Percentiles rank a stretch among this genome's conserved stretches.
These are phyloP conservation scores for Planoprotostelium fungivorum DNA, from an alignment of 78 protist species.

Conservation along the genomic window DNA sequence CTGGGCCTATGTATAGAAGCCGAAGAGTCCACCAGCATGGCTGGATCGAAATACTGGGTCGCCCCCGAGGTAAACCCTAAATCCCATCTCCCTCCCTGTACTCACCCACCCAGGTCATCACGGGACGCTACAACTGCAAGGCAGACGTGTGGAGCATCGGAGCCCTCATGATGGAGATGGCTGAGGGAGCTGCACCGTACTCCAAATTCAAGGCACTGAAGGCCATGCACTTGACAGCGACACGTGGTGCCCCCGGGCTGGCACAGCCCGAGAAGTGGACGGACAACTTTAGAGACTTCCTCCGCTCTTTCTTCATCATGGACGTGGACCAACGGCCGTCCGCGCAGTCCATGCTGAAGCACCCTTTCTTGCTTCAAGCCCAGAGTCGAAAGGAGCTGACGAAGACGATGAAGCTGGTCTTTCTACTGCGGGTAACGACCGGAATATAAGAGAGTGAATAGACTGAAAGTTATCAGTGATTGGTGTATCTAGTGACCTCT, in stretches of 20 bases:
- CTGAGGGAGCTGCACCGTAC: slow-evolving; percentile 90
- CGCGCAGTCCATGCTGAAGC: neutral
- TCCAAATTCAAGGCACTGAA: slow-evolving; percentile 56
- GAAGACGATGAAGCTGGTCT: neutral
- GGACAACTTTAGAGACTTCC: slow-evolving; percentile 72
- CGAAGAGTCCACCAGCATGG: slow-evolving; percentile 78
- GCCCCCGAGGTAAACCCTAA: slow-evolving; percentile 73
- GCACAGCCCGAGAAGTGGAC: slow-evolving; percentile 64
- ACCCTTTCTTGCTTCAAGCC: neutral
- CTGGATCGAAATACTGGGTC: slow-evolving; percentile 96
- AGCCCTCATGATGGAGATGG: slow-evolving; percentile 85
- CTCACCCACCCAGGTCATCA: neutral
- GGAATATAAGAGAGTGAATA: neutral
- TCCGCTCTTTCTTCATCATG: slow-evolving; percentile 67
- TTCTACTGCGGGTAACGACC: neutral
- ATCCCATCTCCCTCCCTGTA: too few species aligned
- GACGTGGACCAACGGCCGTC: slow-evolving; percentile 36
- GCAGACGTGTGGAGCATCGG: slow-evolving; percentile 94
- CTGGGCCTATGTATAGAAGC: slow-evolving; percentile 88
- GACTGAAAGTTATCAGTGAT: neutral
- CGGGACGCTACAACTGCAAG: slow-evolving; percentile 82
- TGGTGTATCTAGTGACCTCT: too few species aligned
- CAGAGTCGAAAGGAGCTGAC: neutral
- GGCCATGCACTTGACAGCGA: slow-evolving; percentile 89
- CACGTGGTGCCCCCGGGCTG: slow-evolving; percentile 83